Evolutionary conservation across 108 stramenopile species (phyloP), one percentile per base, ranked within the genome.

Genomic region (Cyclotella baltica): DNA sequence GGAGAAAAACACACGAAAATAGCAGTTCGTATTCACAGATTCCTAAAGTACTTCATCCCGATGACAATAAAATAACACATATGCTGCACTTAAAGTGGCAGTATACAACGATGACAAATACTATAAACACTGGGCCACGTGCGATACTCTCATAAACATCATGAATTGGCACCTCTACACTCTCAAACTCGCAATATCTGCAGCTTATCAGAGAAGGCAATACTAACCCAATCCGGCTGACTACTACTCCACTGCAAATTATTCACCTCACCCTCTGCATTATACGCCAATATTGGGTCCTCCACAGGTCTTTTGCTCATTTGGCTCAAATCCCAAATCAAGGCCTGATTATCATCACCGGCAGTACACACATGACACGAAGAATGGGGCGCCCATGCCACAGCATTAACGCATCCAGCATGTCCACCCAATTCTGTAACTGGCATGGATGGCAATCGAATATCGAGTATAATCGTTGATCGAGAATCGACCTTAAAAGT

Each of bases 271-370:
- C 88, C 93, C 47, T 96, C 92, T 0, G 99, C 99, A 70, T 90
- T 96, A 87, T 98, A 99, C 43, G 99, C 98, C 56, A 99, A 85
- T 66, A 99, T 98, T 1, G 99, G 99, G 73, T 98, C 98, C 28
- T 96, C 96, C 33, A 96, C 88, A 2, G 91, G 89, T 13, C 90
- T 81, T 58, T 90, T 90, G 20, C 88, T 83, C 88, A 96, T 92
- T 33, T 83, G 61, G 37, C 83, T 79, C 50, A 98, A 83, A 76
- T 99, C 99, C 99, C 99, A 99, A 79, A 99, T 99, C 33, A 99
- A 76, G 3, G 99, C 98, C 73, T 98, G 97, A 25, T 71, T 80
- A 73, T 99, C 99, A 64, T 99, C 99, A 0, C 90, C 97, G 4
- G 89, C 95, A 0, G 98, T 98, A 80, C 98, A 98, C 66, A 99